A percentile compares a stretch with the other conserved stretches of the same genome.
These are phyloP conservation scores for Dactylellina drechsleri DNA, from an alignment of 2,329 filamentous ascomycete species.

Conservation along the genomic window DNA sequence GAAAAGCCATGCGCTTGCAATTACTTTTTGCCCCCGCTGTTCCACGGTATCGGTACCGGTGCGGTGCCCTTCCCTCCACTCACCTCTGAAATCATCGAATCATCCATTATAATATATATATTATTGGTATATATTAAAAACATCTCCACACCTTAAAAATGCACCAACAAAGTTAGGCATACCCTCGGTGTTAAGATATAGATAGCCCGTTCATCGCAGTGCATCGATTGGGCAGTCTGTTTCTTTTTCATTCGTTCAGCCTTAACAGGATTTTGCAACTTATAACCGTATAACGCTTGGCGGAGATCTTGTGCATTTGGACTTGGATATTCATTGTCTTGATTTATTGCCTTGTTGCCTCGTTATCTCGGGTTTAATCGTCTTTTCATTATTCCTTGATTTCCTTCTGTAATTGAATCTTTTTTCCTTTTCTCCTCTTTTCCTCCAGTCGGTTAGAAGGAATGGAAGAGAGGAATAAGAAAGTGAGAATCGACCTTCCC, in stretches of 20 bases:
- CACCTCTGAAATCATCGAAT: neutral
- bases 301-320: too few species aligned
- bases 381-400: too few species aligned
- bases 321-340: too few species aligned
- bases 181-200: neutral
- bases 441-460: neutral
- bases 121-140: conserved; percentile 6
- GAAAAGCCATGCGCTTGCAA: conserved; percentile 21
- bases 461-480: conserved; percentile 6
- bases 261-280: too few species aligned
- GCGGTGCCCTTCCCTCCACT: neutral
- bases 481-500: neutral
- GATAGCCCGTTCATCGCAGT: too few species aligned
- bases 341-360: too few species aligned
- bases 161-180: neutral
- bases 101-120: neutral
- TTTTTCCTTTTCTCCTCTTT: too few species aligned
- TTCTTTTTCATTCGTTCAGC: neutral
- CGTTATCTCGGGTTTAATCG: too few species aligned
- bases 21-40: conserved; percentile 16
- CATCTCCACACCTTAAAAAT: conserved; percentile 1
- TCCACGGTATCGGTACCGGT: conserved; percentile 50
- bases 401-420: too few species aligned
- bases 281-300: too few species aligned
- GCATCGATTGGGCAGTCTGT: neutral